A percentile compares a stretch with the other conserved stretches of the same genome.
phyloP scores from a whole-genome alignment of 2,329 filamentous ascomycete genomes.

The Furcasterigmium furcatum region DNA sequence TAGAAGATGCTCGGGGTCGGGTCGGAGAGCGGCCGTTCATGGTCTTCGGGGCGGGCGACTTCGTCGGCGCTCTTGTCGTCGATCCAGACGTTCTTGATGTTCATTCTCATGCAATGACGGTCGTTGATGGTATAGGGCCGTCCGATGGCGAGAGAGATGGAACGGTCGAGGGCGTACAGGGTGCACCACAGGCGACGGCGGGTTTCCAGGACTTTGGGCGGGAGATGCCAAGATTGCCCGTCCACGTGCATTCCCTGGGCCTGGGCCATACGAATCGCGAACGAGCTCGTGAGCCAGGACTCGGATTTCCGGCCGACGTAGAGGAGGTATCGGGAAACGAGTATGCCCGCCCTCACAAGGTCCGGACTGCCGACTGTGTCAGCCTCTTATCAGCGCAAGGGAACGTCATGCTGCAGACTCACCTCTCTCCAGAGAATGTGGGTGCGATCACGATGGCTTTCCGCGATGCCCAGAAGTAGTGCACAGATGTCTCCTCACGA shows the following conservation, averaged over 20 bases:
- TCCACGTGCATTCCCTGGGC: slow-evolving; percentile 40
- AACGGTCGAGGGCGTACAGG: slow-evolving; percentile 33
- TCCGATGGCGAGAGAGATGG: slow-evolving; percentile 34
- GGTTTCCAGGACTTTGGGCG: slow-evolving; percentile 30
- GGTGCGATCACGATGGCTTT: slow-evolving; percentile 35
- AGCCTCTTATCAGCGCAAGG: neutral
- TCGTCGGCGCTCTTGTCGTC: slow-evolving; percentile 28
- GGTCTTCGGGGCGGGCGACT: slow-evolving; percentile 15
- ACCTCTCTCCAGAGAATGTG: slow-evolving; percentile 32
- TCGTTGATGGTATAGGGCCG: slow-evolving; percentile 34
- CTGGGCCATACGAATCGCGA: slow-evolving; percentile 38
- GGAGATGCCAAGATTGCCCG: slow-evolving; percentile 32
- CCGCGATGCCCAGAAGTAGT: slow-evolving; percentile 36
- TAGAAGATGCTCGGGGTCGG: slow-evolving; percentile 29
- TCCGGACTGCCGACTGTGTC: slow-evolving; percentile 22
- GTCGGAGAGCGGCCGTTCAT: slow-evolving; percentile 18
- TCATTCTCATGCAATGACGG: slow-evolving; percentile 31
- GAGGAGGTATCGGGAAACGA: slow-evolving; percentile 35
- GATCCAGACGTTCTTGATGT: slow-evolving; percentile 32
- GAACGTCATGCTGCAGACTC: neutral
- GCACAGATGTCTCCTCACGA: slow-evolving; percentile 31
- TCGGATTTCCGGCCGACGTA: slow-evolving; percentile 32
- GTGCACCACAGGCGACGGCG: slow-evolving; percentile 34
- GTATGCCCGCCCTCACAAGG: slow-evolving; percentile 32
- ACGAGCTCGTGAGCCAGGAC: slow-evolving; percentile 36